Conservation (phyloP, 2,329 filamentous ascomycete species). For the Aspergillus tamarii region DNA sequence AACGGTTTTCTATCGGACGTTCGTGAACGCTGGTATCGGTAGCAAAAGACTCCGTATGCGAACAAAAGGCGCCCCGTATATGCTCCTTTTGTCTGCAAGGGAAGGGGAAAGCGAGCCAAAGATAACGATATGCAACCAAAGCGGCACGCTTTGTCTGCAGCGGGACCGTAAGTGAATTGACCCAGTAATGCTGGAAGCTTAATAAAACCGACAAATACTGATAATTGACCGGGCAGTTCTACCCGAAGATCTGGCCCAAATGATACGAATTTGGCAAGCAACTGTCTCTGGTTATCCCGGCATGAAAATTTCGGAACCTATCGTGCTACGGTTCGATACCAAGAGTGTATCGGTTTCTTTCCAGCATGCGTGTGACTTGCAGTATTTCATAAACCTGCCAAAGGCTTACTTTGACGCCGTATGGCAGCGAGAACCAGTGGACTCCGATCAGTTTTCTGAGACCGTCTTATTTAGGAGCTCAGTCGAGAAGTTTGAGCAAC, state of each 20-base stretch:
- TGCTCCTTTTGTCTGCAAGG: conserved; percentile 33
- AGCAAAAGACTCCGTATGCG: conserved; percentile 34
- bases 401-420: conserved; percentile 37
- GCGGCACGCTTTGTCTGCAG: conserved; percentile 33
- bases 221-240: conserved; percentile 18
- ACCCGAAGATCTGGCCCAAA: conserved; percentile 25
- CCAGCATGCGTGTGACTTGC: conserved; percentile 30
- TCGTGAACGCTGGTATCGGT: conserved; percentile 38
- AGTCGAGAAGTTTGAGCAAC: conserved; percentile 32
- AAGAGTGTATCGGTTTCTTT: conserved; percentile 33
- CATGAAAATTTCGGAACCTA: conserved; percentile 26
- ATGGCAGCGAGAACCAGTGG: conserved; percentile 33
- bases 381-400: conserved; percentile 35
- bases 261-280: conserved; percentile 25
- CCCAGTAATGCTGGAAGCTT: not conserved
- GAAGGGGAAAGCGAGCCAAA: conserved; percentile 38
- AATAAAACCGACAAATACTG: not conserved
- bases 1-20: conserved; percentile 32
- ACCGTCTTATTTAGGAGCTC: conserved; percentile 33
- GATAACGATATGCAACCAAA: conserved; percentile 37
- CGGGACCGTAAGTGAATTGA: conserved; percentile 29
- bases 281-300: conserved; percentile 20
- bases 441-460: conserved; percentile 33
- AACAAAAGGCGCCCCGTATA: conserved; percentile 36
- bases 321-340: conserved; percentile 30